Conservation (phyloP, 2,329 filamentous ascomycete genomes). For the Fusarium paranaense region DNA sequence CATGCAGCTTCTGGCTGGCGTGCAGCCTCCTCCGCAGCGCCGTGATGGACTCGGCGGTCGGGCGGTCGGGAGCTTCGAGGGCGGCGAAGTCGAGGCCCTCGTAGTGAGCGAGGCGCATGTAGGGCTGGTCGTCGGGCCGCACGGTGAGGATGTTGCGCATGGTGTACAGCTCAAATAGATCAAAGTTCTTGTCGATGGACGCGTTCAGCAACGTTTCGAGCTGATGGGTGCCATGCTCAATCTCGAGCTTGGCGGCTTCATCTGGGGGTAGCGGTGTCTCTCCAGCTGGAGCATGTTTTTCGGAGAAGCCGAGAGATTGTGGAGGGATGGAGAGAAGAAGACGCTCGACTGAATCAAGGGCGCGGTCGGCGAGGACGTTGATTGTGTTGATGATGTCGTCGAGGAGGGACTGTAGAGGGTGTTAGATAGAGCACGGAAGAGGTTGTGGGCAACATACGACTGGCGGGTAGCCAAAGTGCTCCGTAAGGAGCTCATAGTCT, state of each 20-base stretch:
- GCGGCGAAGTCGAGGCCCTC: constrained; percentile 68
- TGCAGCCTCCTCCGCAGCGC: constrained; percentile 79
- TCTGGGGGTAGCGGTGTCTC: constrained; percentile 51
- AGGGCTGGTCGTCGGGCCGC: constrained; percentile 75
- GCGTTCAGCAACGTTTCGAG: constrained; percentile 85
- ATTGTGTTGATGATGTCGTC: constrained; percentile 98
- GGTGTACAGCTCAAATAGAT: constrained; percentile 89
- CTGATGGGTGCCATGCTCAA: constrained; percentile 89
- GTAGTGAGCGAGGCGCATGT: constrained; percentile 88
- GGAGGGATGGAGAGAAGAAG: constrained; percentile 82
- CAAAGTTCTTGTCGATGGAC: constrained; percentile 86
- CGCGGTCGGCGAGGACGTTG: constrained; percentile 92
- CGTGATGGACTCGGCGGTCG: constrained; percentile 76
- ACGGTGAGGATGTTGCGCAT: constrained; percentile 86
- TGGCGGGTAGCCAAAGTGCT: constrained; percentile 95
- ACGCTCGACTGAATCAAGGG: constrained; percentile 87
- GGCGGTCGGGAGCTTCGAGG: constrained; percentile 46
- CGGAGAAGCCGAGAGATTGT: constrained; percentile 82
- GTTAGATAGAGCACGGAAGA: not conserved
- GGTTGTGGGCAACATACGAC: constrained; percentile 69
- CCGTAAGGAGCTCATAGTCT: constrained; percentile 81
- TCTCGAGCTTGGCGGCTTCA: constrained; percentile 69
- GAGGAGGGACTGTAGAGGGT: constrained; percentile 76
- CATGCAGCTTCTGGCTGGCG: constrained; percentile 82
- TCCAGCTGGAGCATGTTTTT: constrained; percentile 55